Percentiles rank a stretch among this genome's conserved stretches.
Evolutionary conservation across 768 basidiomycete species (phyloP).

Genomic region (Boletus vinaceobasis): DNA sequence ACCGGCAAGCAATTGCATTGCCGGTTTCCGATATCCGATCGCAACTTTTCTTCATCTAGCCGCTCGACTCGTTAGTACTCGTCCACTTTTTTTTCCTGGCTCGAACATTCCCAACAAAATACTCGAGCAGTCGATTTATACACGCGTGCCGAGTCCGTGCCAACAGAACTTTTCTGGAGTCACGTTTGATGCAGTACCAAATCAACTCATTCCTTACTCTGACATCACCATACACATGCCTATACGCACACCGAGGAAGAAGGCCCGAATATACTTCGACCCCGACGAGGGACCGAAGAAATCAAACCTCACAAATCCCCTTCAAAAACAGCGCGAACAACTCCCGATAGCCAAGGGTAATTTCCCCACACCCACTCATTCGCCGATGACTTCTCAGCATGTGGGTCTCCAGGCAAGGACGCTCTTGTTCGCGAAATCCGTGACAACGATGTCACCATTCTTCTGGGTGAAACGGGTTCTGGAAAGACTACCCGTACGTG

Average conservation of each 20-base stretch:
- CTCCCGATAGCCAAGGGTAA: conserved; percentile 80
- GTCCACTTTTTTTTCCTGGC: not conserved
- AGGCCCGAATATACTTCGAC: conserved; percentile 20
- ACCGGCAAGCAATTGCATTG: conserved; percentile 9
- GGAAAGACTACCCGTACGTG: conserved; percentile 96
- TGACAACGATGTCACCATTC: conserved; percentile 79
- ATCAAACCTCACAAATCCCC: conserved; percentile 11
- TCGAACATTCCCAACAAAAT: not conserved
- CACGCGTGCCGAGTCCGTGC: not conserved
- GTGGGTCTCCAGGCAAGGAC: conserved; percentile 54
- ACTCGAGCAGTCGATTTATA: not conserved
- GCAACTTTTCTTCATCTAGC: conserved; percentile 2
- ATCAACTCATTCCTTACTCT: not conserved
- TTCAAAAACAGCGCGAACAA: conserved; percentile 64
- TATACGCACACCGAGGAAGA: conserved; percentile 25
- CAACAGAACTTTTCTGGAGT: not conserved
- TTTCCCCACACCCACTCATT: not conserved
- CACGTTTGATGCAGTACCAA: not conserved
- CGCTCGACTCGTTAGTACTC: not conserved
- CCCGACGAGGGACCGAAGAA: conserved; percentile 17
- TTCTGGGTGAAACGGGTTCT: conserved; percentile 96
- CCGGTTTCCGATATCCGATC: conserved; percentile 19
- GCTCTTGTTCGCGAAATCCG: conserved; percentile 69
- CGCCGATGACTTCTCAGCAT: not conserved
- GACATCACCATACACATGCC: conserved; percentile 17